Percentiles rank a stretch among this genome's conserved stretches.
phyloP scores from a whole-genome alignment of 2,329 filamentous ascomycete genomes.

The Botrytis tulipae region DNA sequence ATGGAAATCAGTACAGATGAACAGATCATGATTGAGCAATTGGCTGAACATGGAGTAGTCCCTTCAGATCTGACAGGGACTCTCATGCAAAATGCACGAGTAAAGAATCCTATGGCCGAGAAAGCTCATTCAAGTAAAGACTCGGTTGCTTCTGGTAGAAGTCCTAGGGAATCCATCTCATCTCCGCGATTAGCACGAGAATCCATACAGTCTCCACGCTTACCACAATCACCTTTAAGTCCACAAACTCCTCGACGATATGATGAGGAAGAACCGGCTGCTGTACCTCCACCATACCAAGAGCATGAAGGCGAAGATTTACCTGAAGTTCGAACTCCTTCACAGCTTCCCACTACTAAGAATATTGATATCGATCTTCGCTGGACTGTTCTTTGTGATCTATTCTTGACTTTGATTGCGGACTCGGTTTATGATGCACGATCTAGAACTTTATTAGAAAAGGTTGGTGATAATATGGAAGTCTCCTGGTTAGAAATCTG shows the following conservation, averaged over 20 bases:
- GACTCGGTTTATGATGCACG: constrained; percentile 90
- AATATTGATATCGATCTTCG: constrained; percentile 94
- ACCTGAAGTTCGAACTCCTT: constrained; percentile 77
- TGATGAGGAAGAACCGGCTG: constrained; percentile 48
- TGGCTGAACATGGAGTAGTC: constrained; percentile 87
- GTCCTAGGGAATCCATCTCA: constrained; percentile 42
- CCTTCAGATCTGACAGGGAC: constrained; percentile 79
- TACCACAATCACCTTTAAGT: constrained; percentile 21
- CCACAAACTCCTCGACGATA: constrained; percentile 15
- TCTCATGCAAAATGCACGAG: constrained; percentile 86
- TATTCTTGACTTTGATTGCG: constrained; percentile 95
- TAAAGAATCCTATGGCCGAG: constrained; percentile 85
- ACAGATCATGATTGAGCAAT: constrained; percentile 98
- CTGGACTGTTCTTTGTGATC: constrained; percentile 94
- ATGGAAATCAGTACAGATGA: constrained; percentile 94
- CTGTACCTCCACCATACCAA: constrained; percentile 58
- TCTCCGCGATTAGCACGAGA: constrained; percentile 30
- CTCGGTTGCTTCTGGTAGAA: constrained; percentile 31
- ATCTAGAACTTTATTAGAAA: constrained; percentile 79
- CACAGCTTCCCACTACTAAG: constrained; percentile 74
- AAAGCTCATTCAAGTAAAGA: constrained; percentile 36
- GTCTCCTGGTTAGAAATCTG: constrained; percentile 92
- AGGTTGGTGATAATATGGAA: constrained; percentile 75
- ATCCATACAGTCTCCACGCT: constrained; percentile 26
- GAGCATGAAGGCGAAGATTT: constrained; percentile 67